Evolutionary conservation across 257 asterid genomes (phyloP), one percentile per base, ranked within the genome.

Genomic region (Thymus quinquecostatus): DNA sequence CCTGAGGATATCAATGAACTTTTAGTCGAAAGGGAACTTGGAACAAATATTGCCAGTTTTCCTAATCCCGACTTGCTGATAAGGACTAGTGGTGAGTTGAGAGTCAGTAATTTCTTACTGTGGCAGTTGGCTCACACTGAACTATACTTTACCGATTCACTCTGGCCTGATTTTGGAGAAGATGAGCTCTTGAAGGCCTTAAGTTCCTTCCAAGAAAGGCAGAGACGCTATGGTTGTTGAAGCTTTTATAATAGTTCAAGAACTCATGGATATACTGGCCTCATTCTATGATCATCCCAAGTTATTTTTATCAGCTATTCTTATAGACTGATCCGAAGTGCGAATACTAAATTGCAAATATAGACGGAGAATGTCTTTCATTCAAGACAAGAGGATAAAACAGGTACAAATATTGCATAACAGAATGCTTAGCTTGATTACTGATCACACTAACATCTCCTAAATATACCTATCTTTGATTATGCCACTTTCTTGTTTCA

Each of bases 91-190:
- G 96, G 91, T 4, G 96, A 89, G 80, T 81, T 73, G 57, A 81
- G 94, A 59, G 73, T 89, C 64, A 84, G 96, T 60, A 89, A 89
- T 69, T 87, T 89, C 79, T 75, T 87, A 34, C 70, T 89, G 51
- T 87, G 96, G 96, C 96, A 89, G 79, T 77, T 87, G 66, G 93
- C 93, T 14, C 88, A 83, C 64, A 77, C 91, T 10, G 91, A 89
- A 71, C 78, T 87, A 1, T 79, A 77, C 68, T 85, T 89, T 64
- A 53, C 81, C 3, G 29, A 72, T 60, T 72, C 84, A 11, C 81
- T 62, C 30, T 88, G 89, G 90, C 96, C 91, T n/a, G 96, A 88
- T 58, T 86, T 88, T 68, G 89, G 89, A 51, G 91, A 84, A 64
- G 68, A 71, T 0, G 90, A 86, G 66, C 82, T 88, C 57, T 8